Base-by-base conservation (phyloP, 768 basidiomycete genomes). In the Xerocomellus chrysenteron region DNA sequence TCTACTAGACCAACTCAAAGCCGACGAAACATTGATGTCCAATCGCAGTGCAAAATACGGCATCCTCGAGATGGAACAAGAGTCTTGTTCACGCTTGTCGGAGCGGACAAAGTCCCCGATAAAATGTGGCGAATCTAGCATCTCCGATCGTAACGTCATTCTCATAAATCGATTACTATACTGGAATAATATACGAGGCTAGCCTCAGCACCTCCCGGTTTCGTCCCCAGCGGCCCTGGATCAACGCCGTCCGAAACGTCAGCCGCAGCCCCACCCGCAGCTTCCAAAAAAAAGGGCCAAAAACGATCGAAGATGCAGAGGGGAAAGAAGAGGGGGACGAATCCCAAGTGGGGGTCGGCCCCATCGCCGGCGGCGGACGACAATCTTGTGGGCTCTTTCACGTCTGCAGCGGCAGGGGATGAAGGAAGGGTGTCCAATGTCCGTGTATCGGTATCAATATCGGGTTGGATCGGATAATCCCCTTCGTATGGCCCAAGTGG, bases 311-410 rank as follows among this genome's bases (percentile, higher is more conserved):
- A 19, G 78, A 74, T 5, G 67, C 59, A 21, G 81, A 77, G 16
- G 87, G 85, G 17, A 87, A 92, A 35, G 87, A 92, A 51, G 96
- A 95, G 63, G 75, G 94, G 37, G 96, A 98, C 72, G 96, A 98
- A 69, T 89, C 91, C 1, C 82, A 87, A 62, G 86, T 98, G 39
- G 97, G 97, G 19, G 94, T 98, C 3, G 97, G 97, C n/a, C 97
- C 94, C 14, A 96, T 99, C 70, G 97, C 95, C n/a, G 97, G 92
- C 1, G 97, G 97, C 12, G 97, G 97, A 10, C 82, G 97, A 98
- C 76, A 86, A 87, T 52, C 88, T 99, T 24, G 96, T 99, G 1
- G 88, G 91, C 32, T 83, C 94, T 78, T 97, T 99, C 78, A 80
- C 83, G n/a, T 78, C 86, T 0, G 88, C 89, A 0, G 89, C 94